Percentiles rank a stretch among this genome's conserved stretches.
phyloP scores from a whole-genome alignment of 352 stramenopile species.

The Ochromonadaceae sp. region DNA sequence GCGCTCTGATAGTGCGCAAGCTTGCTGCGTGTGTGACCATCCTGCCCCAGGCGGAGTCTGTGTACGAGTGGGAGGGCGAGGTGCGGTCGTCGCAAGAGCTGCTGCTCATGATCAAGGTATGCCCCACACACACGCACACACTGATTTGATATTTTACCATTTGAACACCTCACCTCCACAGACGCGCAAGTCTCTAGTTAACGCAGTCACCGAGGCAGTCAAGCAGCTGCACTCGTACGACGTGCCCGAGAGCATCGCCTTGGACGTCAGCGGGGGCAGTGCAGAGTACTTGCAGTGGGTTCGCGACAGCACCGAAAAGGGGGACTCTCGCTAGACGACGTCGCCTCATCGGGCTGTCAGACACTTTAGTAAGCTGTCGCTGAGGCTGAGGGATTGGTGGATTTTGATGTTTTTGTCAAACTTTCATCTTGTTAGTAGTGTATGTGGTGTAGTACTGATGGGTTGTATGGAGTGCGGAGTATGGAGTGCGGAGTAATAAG shows the following conservation, averaged over 20 bases:
- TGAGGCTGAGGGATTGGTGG: too few species aligned
- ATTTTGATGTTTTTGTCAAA: too few species aligned
- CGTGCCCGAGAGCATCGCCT: slow-evolving; percentile 16
- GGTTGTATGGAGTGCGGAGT: too few species aligned
- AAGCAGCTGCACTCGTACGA: slow-evolving; percentile 24
- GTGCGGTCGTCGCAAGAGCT: slow-evolving; percentile 19
- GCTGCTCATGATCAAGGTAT: slow-evolving; percentile 20
- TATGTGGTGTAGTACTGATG: too few species aligned
- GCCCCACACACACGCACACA: too few species aligned
- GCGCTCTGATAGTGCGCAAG: not conserved
- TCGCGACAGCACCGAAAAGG: slow-evolving; percentile 7
- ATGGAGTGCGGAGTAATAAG: too few species aligned
- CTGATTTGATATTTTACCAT: not conserved
- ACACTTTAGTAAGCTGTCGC: too few species aligned
- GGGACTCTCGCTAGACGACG: too few species aligned
- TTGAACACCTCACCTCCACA: not conserved
- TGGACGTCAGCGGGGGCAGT: not conserved
- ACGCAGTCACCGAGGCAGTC: not conserved
- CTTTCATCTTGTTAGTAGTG: too few species aligned
- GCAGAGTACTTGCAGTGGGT: slow-evolving; percentile 13
- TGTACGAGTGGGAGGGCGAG: slow-evolving; percentile 26
- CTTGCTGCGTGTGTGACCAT: slow-evolving; percentile 26
- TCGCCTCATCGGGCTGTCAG: too few species aligned
- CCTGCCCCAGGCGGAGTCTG: slow-evolving; percentile 17
- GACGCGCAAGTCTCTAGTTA: not conserved